Evolutionary conservation across 768 basidiomycete genomes (phyloP).

Genomic region (Hericium rajendrae): DNA sequence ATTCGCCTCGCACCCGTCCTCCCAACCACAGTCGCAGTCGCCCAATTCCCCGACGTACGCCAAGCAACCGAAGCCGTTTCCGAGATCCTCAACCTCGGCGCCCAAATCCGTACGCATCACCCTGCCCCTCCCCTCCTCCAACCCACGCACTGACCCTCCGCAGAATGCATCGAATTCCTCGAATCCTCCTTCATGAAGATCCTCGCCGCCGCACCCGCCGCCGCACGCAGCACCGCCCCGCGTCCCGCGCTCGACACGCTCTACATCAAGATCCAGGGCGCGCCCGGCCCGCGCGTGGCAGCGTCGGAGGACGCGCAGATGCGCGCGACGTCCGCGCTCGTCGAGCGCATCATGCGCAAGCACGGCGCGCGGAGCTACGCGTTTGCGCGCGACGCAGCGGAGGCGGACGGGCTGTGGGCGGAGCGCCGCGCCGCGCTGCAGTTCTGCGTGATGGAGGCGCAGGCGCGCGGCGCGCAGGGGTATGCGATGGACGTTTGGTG

Average conservation of each 20-base stretch:
- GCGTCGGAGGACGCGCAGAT: constrained; percentile 27
- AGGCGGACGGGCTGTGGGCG: not conserved
- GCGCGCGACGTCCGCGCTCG: not conserved
- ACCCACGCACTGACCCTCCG: not conserved
- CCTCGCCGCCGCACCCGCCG: constrained; percentile 34
- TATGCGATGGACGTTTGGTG: constrained; percentile 49
- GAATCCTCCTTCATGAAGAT: constrained; percentile 55
- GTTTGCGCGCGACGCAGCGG: not conserved
- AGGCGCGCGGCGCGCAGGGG: constrained; percentile 29
- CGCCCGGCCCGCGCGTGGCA: constrained; percentile 45
- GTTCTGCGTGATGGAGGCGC: not conserved
- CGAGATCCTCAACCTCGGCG: constrained; percentile 65
- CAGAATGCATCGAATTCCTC: constrained; percentile 82
- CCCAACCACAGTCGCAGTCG: constrained; percentile 82
- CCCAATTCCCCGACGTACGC: constrained; percentile 73
- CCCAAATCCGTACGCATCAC: constrained; percentile 56
- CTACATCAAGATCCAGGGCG: constrained; percentile 89
- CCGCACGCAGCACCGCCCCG: constrained; percentile 51
- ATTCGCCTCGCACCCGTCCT: constrained; percentile 71
- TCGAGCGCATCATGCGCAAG: not conserved
- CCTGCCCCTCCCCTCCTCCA: not conserved
- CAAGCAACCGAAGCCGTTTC: constrained; percentile 73
- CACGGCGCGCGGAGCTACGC: not conserved
- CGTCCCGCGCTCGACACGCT: constrained; percentile 71
- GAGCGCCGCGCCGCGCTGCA: not conserved